Conservation (phyloP, 2,329 filamentous ascomycete genomes). For the Fusarium graminum region DNA sequence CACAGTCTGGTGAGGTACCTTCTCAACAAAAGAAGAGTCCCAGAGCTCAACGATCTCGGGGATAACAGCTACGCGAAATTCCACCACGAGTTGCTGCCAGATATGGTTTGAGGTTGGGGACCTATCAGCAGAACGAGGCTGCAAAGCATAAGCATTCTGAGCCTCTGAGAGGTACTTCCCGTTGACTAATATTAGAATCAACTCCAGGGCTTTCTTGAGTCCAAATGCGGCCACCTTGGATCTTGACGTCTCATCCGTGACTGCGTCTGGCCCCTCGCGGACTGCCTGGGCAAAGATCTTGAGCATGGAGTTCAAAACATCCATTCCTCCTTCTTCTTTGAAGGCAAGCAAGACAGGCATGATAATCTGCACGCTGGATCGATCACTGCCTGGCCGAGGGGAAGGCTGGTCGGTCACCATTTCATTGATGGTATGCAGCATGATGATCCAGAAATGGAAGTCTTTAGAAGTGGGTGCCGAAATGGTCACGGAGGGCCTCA, state of each 20-base stretch:
- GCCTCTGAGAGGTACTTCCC: constrained; percentile 87
- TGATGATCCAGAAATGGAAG: constrained; percentile 85
- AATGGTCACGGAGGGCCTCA: constrained; percentile 63
- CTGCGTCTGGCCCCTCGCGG: constrained; percentile 54
- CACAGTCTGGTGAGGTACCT: constrained; percentile 80
- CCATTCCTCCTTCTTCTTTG: constrained; percentile 82
- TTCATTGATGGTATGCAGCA: constrained; percentile 81
- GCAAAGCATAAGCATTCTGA: constrained; percentile 65
- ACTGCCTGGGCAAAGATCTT: constrained; percentile 67
- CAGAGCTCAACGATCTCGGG: constrained; percentile 83
- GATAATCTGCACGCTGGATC: constrained; percentile 66
- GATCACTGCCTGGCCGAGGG: constrained; percentile 63
- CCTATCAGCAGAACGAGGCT: constrained; percentile 57
- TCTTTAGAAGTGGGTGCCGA: constrained; percentile 69
- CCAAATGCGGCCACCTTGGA: constrained; percentile 66
- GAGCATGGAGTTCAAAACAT: constrained; percentile 78
- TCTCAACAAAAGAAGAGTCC: constrained; percentile 87
- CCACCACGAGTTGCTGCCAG: constrained; percentile 83
- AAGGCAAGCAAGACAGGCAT: constrained; percentile 89
- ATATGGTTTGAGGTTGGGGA: constrained; percentile 57
- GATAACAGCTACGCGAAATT: constrained; percentile 83
- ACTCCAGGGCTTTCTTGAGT: constrained; percentile 85
- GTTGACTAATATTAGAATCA: constrained; percentile 82
- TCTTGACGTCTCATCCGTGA: constrained; percentile 61
- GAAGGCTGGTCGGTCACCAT: constrained; percentile 77